Percentiles rank a stretch among this genome's conserved stretches.
Evolutionary conservation across 106 monocot genomes (phyloP).

Genomic region (Triglochin maritima): DNA sequence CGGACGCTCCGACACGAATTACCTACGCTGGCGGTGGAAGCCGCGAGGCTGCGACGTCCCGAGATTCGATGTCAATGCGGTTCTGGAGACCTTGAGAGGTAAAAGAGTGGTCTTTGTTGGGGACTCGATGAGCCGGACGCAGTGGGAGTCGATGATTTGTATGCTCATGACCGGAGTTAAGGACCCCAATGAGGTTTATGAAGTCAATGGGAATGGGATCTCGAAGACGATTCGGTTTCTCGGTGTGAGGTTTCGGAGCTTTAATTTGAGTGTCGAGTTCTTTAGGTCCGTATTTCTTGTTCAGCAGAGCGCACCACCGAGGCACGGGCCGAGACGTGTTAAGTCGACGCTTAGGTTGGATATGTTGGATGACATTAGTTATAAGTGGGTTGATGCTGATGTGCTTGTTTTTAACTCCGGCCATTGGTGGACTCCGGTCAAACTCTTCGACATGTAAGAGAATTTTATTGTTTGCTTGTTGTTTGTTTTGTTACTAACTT

Average conservation of each 20-base stretch:
- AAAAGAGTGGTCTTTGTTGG: conserved; percentile 87
- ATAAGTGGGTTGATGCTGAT: conserved; percentile 75
- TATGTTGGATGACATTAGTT: conserved; percentile 61
- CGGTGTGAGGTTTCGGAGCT: conserved; percentile 57
- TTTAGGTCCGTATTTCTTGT: conserved; percentile 75
- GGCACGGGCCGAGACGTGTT: conserved; percentile 52
- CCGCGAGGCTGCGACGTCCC: conserved; percentile 63
- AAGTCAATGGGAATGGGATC: conserved; percentile 75
- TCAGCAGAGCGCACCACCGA: conserved; percentile 44
- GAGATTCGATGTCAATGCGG: conserved; percentile 30
- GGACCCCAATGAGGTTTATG: conserved; percentile 60
- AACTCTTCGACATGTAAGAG: conserved; percentile 84
- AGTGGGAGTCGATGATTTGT: conserved; percentile 96
- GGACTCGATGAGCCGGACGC: conserved; percentile 96
- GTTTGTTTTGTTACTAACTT: background rate
- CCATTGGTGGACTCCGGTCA: conserved; percentile 94
- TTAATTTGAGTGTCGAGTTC: conserved; percentile 80
- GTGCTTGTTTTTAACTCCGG: conserved; percentile 89
- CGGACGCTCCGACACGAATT: conserved; percentile 64
- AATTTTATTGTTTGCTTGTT: background rate
- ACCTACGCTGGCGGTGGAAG: conserved; percentile 90
- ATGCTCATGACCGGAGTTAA: conserved; percentile 83
- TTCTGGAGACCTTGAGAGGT: conserved; percentile 51
- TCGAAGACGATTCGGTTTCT: conserved; percentile 80
- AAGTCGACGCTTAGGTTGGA: conserved; percentile 56